Evolutionary conservation across 2,329 filamentous ascomycete genomes (phyloP), one percentile per base, ranked within the genome.

Genomic region (Alternaria ventricosa): DNA sequence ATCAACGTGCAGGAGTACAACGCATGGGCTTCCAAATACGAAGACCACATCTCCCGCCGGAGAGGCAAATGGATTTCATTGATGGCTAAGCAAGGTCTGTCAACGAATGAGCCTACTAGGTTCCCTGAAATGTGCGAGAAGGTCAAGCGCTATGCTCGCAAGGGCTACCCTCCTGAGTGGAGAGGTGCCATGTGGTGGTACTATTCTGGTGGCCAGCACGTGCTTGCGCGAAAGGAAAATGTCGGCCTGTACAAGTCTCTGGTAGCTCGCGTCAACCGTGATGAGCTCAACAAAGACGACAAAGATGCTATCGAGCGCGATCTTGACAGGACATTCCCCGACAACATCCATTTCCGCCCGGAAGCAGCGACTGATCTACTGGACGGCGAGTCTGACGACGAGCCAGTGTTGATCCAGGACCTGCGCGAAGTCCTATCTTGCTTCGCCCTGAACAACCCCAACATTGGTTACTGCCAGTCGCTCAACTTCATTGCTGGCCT

Each of bases 141-240:
- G 80, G 89, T 96, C 46, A 97, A 96, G 81, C 88, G 94, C 18
- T 97, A 96, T 76, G 88, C 97, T 53, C 89, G 94, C 55, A 98
- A 97, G 80, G 95, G 95, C 15, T 95, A 97, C 54, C 95, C 95
- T 4, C 93, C 94, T 0, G 93, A 97, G 69, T 97, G 94, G 89
- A 89, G 95, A 74, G 95, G 95, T n/a, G 91, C 92, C 6, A 95
- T 95, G 49, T 98, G 95, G 95, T 98, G 97, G 79, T 97, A 92
- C 82, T 98, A 97, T 77, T 93, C 94, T 11, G 93, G 93, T 20
- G 95, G 95, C 1, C 93, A 93, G 23, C 89, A 90, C 49, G 91
- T 93, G 68, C 79, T 97, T 63, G 87, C 89, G 55, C 90, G 92
- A 74, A 88, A 96, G 71, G 87, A 89, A 6, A 74, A 74, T 58